Base-by-base conservation (phyloP, 371 early-diverging fungal genomes). In the Mortierella sp. region DNA sequence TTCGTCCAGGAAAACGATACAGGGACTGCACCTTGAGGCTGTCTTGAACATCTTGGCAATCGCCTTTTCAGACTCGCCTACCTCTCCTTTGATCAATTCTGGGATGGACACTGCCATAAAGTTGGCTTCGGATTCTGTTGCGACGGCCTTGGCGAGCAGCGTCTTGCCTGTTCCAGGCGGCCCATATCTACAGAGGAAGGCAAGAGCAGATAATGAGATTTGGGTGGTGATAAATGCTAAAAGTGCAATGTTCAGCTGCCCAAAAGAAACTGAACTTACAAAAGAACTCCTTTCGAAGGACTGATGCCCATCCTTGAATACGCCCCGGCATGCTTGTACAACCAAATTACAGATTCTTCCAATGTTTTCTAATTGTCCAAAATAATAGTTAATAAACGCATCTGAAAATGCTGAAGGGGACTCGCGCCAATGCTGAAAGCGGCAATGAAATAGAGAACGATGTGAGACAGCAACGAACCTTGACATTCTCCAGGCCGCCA, bases 1-100 rank as follows among this genome's bases (percentile, higher is more conserved):
- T 88, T 99, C 99, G 90, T 99, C 99, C 75, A 99, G 94, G 88
- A 99, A 99, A 24, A 99, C 92, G 26, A 99, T 97, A 76, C 98
- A 96, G 0, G 99, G 99, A 72, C 94, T 92, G 37, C 96, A 96
- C 74, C 97, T 95, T 71, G 94, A 90, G 5, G 99, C 99, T 0
- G 92, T 93, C 75, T 96, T 93, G 86, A 99, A 99, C 8, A 98
- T 92, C 2, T 91, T 90, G 0, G 97, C 93, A 5, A 97, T 94
- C 0, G 97, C 95, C 88, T 98, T 97, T 87, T 98, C 98, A 1
- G 96, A 96, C 83, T 98, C 98, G 28, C 98, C 99, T 0, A 96
- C 93, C 79, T 94, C 98, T n/a, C 97, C 94, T 54, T 98, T 97
- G 64, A 99, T 96, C n/a, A 99, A 88, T 37, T 98, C 95, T 10